Evolutionary conservation across 768 basidiomycete species (phyloP), one percentile per base, ranked within the genome.

Genomic region (Mycena olivaceomarginata): DNA sequence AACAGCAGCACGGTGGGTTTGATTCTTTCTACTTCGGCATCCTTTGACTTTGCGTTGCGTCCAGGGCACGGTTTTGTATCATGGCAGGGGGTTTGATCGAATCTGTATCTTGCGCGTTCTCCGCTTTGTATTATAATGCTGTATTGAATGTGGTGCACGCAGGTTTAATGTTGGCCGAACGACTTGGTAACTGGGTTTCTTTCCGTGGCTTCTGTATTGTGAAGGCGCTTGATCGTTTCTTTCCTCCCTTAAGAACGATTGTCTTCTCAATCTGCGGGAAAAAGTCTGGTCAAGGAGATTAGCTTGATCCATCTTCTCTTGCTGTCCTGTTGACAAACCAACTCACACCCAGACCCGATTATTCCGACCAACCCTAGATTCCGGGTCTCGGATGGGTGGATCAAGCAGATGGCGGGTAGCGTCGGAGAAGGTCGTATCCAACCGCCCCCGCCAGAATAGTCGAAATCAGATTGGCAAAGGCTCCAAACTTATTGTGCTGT

Each of bases 21-120:
- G 16, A 53, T 57, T 64, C 39, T 11, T 64, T 6, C 25, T 4
- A 53, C 20, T 40, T 60, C 60, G 75, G 40, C 39, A n/a, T 31
- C 2, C 62, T 51, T 39, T 67, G 46, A 76, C 46, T 31, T 31
- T 5, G 13, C 31, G n/a, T 31, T 31, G 31, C 37, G 22, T 53
- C 4, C 60, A 95, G 94, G 94, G 94, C 13, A 87, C 89, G 41
- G 92, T 94, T 3, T 81, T 95, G 45, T 95, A 94, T 82, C 90
- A 92, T 77, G 94, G 94, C 91, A 90, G 70, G 94, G 94, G 20
- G 85, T 91, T 45, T 89, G 71, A 86, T 69, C 48, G 16, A 25
- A n/a, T 56, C n/a, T 43, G 16, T 31, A 46, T 22, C 45, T 62
- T 12, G 12, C 46, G 9, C 43, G 22, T 20, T 37, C 37, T 53